phyloP scores from a whole-genome alignment of 371 early-diverging fungal species.

The Synchytrium microbalum region DNA sequence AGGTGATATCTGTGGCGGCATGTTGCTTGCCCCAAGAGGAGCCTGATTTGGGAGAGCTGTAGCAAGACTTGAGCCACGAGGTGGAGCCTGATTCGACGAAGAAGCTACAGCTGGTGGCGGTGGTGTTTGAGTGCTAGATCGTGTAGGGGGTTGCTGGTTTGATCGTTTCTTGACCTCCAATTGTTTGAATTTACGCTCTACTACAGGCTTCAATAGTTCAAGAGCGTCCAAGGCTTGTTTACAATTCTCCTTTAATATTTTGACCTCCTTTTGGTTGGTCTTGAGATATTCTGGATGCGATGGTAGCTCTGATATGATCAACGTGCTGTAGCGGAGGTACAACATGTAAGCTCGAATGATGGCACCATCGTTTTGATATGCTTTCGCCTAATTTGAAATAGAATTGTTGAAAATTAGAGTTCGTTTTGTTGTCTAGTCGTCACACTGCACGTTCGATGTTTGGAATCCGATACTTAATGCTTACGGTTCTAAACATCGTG shows the following conservation, averaged over 20 bases:
- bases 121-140: slow-evolving; percentile 3
- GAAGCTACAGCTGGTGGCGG: slow-evolving; percentile 16
- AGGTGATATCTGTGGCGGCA: too few species aligned
- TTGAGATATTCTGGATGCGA: not conserved
- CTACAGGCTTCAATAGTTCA: slow-evolving; percentile 37
- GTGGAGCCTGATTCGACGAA: too few species aligned
- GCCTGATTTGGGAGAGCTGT: too few species aligned
- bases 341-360: not conserved
- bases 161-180: slow-evolving; percentile 4
- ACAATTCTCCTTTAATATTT: slow-evolving; percentile 25
- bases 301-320: not conserved
- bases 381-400: too few species aligned
- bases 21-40: too few species aligned
- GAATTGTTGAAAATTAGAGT: too few species aligned
- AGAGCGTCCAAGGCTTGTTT: slow-evolving; percentile 40
- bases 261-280: not conserved
- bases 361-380: too few species aligned
- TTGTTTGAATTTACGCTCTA: slow-evolving; percentile 21
- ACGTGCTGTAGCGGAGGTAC: not conserved
- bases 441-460: too few species aligned
- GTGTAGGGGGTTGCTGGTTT: slow-evolving; percentile 6
- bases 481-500: too few species aligned
- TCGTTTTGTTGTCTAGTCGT: too few species aligned
- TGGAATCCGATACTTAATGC: too few species aligned
- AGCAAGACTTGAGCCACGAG: too few species aligned